Evolutionary conservation across 805 yeast genomes (phyloP).

Genomic region (Ogataea polymorpha): DNA sequence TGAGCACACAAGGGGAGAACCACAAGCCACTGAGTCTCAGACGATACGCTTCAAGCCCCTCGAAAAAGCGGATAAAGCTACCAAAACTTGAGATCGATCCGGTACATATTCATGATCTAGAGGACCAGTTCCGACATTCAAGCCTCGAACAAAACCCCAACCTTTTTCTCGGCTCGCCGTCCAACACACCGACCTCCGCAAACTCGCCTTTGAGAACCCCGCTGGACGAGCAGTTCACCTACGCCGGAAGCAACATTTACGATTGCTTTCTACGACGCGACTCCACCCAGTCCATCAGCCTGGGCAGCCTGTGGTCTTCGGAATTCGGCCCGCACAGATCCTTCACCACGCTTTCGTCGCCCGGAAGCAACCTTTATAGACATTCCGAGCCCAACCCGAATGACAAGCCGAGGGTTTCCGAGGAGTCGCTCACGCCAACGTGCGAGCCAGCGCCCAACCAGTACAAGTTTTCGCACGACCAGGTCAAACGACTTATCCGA

Average conservation of each 20-base stretch:
- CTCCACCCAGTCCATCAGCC: not conserved
- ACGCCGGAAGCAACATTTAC: not conserved
- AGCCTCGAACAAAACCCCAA: not conserved
- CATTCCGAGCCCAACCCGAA: not conserved
- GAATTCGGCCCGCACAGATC: not conserved
- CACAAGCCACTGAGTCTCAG: not conserved
- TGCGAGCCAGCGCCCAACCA: slow-evolving; percentile 7
- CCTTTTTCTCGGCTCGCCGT: slow-evolving; percentile 5
- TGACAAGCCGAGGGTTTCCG: not conserved
- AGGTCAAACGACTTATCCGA: slow-evolving; percentile 12
- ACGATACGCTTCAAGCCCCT: not conserved
- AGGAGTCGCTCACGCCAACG: slow-evolving; percentile 11
- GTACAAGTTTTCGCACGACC: slow-evolving; percentile 15
- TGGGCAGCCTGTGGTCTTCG: slow-evolving; percentile 1
- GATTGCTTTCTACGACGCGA: not conserved
- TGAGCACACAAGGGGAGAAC: slow-evolving; percentile 1
- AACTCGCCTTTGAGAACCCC: slow-evolving; percentile 17
- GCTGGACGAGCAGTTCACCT: not conserved
- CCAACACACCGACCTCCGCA: slow-evolving; percentile 7
- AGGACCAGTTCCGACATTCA: not conserved
- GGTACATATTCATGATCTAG: not conserved
- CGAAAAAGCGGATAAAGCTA: slow-evolving; percentile 3
- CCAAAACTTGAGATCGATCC: slow-evolving; percentile 1
- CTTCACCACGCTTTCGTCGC: slow-evolving; percentile 4
- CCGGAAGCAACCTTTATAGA: not conserved